Percentiles rank a stretch among this genome's conserved stretches.
These are phyloP conservation scores for Evernia prunastri DNA, from an alignment of 495 filamentous ascomycete species.

Conservation along the genomic window DNA sequence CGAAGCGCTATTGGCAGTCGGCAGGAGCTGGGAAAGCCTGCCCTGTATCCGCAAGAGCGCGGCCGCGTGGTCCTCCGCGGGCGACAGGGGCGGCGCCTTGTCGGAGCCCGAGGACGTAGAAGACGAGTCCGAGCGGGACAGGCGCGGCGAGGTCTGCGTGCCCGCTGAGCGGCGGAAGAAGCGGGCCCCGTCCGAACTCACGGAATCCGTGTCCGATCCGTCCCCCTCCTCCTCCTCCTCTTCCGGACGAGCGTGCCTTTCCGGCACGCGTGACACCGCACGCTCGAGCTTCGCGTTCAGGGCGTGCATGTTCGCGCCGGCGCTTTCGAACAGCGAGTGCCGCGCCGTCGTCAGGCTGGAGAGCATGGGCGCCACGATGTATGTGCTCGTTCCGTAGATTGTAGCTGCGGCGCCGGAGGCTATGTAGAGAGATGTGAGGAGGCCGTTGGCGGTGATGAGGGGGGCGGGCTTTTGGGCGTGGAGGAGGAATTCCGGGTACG, in stretches of 20 bases:
- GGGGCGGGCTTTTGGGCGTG: slow-evolving; percentile 62
- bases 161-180: slow-evolving; percentile 87
- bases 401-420: slow-evolving; percentile 61
- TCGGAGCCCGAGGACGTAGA: slow-evolving; percentile 19
- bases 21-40: slow-evolving; percentile 9
- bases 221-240: slow-evolving; percentile 27
- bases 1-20: slow-evolving; percentile 19
- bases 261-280: slow-evolving; percentile 58
- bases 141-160: slow-evolving; percentile 67
- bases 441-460: slow-evolving; percentile 64
- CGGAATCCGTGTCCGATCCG: slow-evolving; percentile 38
- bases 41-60: slow-evolving; percentile 10
- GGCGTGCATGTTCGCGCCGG: slow-evolving; percentile 54
- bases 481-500: slow-evolving; percentile 89
- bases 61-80: background rate
- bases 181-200: slow-evolving; percentile 67
- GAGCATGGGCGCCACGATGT: slow-evolving; percentile 76
- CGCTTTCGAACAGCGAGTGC: slow-evolving; percentile 67
- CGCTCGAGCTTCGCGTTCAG: slow-evolving; percentile 69
- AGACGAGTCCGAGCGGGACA: slow-evolving; percentile 35
- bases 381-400: slow-evolving; percentile 77
- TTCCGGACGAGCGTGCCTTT: slow-evolving; percentile 21
- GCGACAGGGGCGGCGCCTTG: background rate
- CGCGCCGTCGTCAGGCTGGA: slow-evolving; percentile 67
- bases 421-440: slow-evolving; percentile 74